phyloP scores from a whole-genome alignment of 2,329 filamentous ascomycete genomes.

The Pseudogymnoascus sp. region DNA sequence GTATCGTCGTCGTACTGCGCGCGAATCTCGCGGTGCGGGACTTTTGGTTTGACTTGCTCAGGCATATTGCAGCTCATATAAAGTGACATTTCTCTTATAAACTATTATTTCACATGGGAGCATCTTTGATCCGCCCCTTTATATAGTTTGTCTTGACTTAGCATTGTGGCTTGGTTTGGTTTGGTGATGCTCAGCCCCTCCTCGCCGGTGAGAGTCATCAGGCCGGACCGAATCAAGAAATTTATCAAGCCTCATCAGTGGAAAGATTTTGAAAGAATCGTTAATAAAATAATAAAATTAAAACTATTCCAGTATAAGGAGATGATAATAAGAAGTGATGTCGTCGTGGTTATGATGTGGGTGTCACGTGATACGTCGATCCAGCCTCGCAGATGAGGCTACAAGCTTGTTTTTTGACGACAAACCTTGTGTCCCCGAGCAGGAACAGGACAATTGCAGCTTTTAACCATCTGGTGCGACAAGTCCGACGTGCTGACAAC shows the following conservation, averaged over 20 bases:
- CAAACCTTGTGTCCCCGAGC: not conserved
- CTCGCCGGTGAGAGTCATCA: conserved; percentile 1
- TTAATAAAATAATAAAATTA: not conserved
- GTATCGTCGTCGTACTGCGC: conserved; percentile 40
- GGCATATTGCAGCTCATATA: not conserved
- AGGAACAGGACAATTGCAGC: not conserved
- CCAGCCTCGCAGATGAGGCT: conserved; percentile 1
- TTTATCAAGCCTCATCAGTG: not conserved
- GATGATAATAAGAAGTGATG: not conserved
- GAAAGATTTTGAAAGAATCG: too few relatives aligned
- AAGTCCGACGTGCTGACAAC: not conserved
- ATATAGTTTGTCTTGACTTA: not conserved
- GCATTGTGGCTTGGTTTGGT: not conserved
- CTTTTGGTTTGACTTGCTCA: conserved; percentile 6
- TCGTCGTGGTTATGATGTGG: not conserved
- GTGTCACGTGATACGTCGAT: not conserved
- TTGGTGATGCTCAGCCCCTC: not conserved
- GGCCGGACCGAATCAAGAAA: not conserved
- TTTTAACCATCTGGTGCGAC: not conserved
- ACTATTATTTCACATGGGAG: too few relatives aligned
- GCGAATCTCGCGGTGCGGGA: conserved; percentile 42
- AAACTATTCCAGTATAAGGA: not conserved
- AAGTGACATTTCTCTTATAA: not conserved
- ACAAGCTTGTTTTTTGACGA: not conserved
- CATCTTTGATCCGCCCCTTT: not conserved